These are phyloP conservation scores for Syzygium malaccense DNA, from an alignment of 441 rosid species.

Conservation along the genomic window DNA sequence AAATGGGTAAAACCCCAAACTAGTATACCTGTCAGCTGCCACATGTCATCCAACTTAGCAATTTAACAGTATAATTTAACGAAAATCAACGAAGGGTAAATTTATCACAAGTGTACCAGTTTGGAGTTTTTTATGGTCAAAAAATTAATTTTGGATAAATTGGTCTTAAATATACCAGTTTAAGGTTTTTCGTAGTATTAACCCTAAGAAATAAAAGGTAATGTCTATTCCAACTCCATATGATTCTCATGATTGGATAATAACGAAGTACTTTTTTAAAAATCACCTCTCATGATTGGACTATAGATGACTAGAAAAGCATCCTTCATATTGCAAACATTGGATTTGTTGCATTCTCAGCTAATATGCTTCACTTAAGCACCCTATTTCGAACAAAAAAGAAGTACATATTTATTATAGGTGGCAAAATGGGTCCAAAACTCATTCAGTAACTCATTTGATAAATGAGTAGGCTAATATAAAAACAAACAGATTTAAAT, in stretches of 20 bases:
- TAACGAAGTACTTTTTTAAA: no score
- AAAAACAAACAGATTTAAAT: not conserved
- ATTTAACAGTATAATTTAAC: no score
- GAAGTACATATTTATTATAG: not conserved
- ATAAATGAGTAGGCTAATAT: not conserved
- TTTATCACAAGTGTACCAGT: not conserved
- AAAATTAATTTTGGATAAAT: no score
- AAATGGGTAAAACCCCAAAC: no score
- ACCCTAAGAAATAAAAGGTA: not conserved
- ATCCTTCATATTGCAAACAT: not conserved
- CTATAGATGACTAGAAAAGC: not conserved
- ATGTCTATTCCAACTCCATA: no score
- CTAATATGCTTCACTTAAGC: not conserved
- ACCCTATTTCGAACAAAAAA: not conserved
- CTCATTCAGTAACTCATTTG: not conserved
- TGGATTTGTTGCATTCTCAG: not conserved
- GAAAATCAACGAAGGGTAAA: no score
- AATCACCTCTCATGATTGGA: not conserved
- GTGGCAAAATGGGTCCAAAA: not conserved
- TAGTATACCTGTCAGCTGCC: no score
- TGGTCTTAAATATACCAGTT: not conserved
- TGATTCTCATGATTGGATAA: no score
- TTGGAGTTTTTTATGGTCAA: rapidly evolving
- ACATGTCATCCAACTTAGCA: no score
- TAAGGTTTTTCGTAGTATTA: not conserved